A percentile compares a stretch with the other conserved stretches of the same genome.
These are phyloP conservation scores for Porcisia hertigi DNA, from an alignment of 208 protist genomes.

Conservation along the genomic window DNA sequence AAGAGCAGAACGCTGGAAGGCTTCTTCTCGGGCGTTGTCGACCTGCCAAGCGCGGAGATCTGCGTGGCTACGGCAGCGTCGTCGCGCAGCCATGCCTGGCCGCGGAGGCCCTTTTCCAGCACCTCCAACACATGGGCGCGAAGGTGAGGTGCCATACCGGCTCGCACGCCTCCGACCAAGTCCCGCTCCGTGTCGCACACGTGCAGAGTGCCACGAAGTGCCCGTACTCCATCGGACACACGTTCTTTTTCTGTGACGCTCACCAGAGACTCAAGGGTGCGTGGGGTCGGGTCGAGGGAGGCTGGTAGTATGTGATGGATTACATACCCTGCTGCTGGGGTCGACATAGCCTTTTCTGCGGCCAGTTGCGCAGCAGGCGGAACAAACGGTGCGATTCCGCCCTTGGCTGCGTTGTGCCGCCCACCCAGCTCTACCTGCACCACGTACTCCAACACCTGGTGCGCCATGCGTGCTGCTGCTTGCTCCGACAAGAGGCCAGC, in stretches of 20 bases:
- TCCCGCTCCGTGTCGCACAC: conserved; percentile 50
- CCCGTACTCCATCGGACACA: conserved; percentile 39
- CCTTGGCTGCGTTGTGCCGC: conserved; percentile 50
- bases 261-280: conserved; percentile 18
- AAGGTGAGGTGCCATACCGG: conserved; percentile 50
- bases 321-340: conserved; percentile 28
- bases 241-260: conserved; percentile 34
- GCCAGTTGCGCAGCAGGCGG: conserved; percentile 30
- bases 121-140: conserved; percentile 42
- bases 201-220: conserved; percentile 45
- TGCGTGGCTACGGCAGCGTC: conserved; percentile 11
- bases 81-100: conserved; percentile 34
- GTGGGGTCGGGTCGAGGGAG: neutral
- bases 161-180: conserved; percentile 55
- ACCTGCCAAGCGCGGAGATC: conserved; percentile 20
- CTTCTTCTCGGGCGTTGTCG: conserved; percentile 21
- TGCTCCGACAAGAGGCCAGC: conserved; percentile 34
- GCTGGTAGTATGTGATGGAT: conserved; percentile 49
- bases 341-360: conserved; percentile 37
- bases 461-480: conserved; percentile 35
- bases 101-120: conserved; percentile 48
- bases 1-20: conserved; percentile 32
- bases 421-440: conserved; percentile 57
- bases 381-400: conserved; percentile 29
- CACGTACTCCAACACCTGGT: conserved; percentile 71